phyloP scores from a whole-genome alignment of 169 alveolate species.

The Babesia caballi region DNA sequence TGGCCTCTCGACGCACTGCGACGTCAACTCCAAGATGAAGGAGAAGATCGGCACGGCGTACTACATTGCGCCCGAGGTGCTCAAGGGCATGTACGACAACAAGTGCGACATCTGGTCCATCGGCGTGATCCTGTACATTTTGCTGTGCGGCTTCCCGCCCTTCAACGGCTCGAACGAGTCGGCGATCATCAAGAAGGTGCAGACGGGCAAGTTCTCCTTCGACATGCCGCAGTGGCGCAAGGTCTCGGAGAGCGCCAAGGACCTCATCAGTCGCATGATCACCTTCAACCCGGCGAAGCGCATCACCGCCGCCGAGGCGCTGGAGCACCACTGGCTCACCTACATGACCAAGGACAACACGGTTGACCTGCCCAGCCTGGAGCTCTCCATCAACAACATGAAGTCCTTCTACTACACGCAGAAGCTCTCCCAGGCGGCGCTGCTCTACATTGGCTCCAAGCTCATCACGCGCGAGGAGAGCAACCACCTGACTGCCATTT shows the following conservation, averaged over 20 bases:
- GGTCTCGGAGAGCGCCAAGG: constrained; percentile 86
- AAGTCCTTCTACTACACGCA: constrained; percentile 83
- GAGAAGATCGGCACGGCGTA: constrained; percentile 93
- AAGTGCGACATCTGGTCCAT: constrained; percentile 89
- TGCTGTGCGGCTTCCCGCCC: constrained; percentile 88
- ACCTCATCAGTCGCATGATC: constrained; percentile 81
- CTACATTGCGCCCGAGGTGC: constrained; percentile 90
- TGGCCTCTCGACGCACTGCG: constrained; percentile 90
- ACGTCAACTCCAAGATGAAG: constrained; percentile 84
- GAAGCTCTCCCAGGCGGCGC: constrained; percentile 88
- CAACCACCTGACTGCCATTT: constrained; percentile 84
- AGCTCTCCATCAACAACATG: constrained; percentile 77
- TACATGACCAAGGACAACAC: constrained; percentile 70
- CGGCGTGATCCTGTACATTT: constrained; percentile 86
- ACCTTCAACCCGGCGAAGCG: constrained; percentile 83
- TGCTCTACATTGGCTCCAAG: constrained; percentile 88
- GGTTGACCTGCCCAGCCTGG: constrained; percentile 77
- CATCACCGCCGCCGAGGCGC: constrained; percentile 82
- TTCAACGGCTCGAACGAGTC: constrained; percentile 85
- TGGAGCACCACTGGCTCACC: constrained; percentile 88
- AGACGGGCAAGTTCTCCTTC: constrained; percentile 80
- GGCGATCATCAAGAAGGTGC: constrained; percentile 85
- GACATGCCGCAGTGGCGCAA: constrained; percentile 81
- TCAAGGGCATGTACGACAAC: constrained; percentile 85
- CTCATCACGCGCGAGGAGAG: constrained; percentile 87